Base-by-base conservation (phyloP, 331 rosid genomes). In the Malus hybrid region DNA sequence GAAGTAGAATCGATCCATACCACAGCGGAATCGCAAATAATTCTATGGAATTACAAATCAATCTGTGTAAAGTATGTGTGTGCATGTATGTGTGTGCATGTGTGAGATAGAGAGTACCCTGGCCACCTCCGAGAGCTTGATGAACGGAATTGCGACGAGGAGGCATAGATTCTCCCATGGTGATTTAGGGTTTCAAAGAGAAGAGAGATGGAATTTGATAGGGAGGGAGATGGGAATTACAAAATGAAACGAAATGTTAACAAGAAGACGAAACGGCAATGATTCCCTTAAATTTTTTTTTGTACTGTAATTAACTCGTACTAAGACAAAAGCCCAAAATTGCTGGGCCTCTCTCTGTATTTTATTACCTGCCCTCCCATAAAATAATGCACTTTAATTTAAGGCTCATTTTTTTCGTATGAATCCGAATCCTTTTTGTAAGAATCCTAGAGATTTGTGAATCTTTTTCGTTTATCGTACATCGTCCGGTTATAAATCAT, bases 41-140 rank as follows among this genome's bases (percentile, higher is more conserved):
- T 10, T 32, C 11, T 6, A 32, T 1, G 5, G 39, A 19, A 11
- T 54, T 10, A 55, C 5, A 56, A 56, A 56, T 71, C 54, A 5
- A 34, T 71, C 13, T 71, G n/a, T 46, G 14, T 6, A 14, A 19
- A 57, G 10, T 18, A 62, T 62, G 32, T 29, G 20, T 4, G 52
- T 3, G 31, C 5, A 70, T 39, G 22, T 3, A 28, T 61, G 6
- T 20, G 14, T 3, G 29, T 3, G 11, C 3, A 64, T 54, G 16
- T 15, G 70, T 14, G 70, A 77, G 64, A 74, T 42, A 52, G 71
- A 79, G 69, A 63, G 85, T 86, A 94, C 99, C 97, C 73, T 56
- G 73, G 78, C 97, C 97, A 71, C 80, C 88, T 67, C 97, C 99
- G 64, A 95, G 91, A 76, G 86, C 85, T 75, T 82, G 91, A 60